Base-by-base conservation (phyloP, 2,329 filamentous ascomycete genomes). In the Fusarium liriodendri region DNA sequence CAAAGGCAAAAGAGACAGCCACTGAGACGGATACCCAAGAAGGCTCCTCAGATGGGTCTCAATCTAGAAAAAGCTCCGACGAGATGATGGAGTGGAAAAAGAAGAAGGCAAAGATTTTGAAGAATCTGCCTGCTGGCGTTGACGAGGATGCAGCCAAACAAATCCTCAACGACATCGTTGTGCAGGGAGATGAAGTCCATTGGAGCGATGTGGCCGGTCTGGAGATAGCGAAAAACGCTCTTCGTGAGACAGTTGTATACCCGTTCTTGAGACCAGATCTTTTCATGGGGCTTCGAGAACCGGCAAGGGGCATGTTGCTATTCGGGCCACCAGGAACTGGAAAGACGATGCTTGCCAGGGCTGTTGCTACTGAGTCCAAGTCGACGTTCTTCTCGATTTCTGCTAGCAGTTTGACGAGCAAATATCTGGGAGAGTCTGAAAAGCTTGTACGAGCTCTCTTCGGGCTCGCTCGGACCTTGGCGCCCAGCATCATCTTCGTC, bases 341-440 rank as follows among this genome's bases (percentile, higher is more conserved):
- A 62, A 99, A 99, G 83, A 99, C 97, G 0, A 99, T 99, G 97
- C 87, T 99, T 40, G 97, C 97, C 11, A 90, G 97, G 73, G 81
- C 82, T n/a, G 96, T 98, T 1, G 97, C 97, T 1, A 98, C 97
- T 0, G 97, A 99, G 82, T 97, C 94, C 2, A 93, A 92, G 77
- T 97, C 95, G 13, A 97, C 97, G 0, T 99, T 98, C 83, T 98
- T 99, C 84, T 97, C 95, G 16, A 98, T 99, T 65, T 98, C 95
- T 6, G 95, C 97, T 18, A 97, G 95, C 80, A 97, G 94, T 77
- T 85, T 99, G 74, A 98, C 96, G 1, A 97, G 94, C 79, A 99
- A 99, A 83, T 99, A 96, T 82, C 89, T 98, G 11, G 97, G 97
- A 52, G 97, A 99, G 80, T 97, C 94, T 1, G 97, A 99, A 83